A percentile compares a stretch with the other conserved stretches of the same genome.
phyloP scores from a whole-genome alignment of 441 rosid species.

The Erysimum cheiri region DNA sequence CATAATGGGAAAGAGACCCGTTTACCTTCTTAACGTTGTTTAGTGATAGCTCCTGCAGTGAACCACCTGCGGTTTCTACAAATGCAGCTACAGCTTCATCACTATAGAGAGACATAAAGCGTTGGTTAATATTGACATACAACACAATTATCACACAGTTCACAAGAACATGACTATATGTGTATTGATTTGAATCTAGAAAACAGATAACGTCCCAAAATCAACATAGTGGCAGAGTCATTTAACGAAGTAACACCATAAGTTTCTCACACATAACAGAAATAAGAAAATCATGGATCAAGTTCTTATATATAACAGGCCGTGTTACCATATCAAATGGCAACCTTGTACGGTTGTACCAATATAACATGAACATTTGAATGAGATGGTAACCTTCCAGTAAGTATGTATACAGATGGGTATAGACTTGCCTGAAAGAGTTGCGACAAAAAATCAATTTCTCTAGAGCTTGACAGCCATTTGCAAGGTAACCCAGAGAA shows the following conservation, averaged over 20 bases:
- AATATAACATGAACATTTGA: background rate
- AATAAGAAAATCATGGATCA: background rate
- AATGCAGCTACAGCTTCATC: constrained; percentile 95
- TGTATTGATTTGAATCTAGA: constrained; percentile 4
- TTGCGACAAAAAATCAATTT: constrained; percentile 69
- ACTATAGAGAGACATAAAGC: constrained; percentile 44
- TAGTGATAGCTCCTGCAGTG: constrained; percentile 67
- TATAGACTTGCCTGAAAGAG: constrained; percentile 61
- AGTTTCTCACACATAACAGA: background rate
- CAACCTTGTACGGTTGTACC: background rate
- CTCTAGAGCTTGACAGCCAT: constrained; percentile 70
- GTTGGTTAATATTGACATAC: constrained; percentile 10
- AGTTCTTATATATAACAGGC: constrained; percentile 5
- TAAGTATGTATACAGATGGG: background rate
- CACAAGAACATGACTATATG: background rate
- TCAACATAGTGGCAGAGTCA: constrained; percentile 21
- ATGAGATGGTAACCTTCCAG: background rate
- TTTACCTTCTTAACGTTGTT: constrained; percentile 76
- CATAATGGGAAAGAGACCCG: constrained; percentile 11
- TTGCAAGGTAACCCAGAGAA: constrained; percentile 79
- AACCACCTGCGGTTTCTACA: constrained; percentile 74
- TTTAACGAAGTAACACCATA: constrained; percentile 6
- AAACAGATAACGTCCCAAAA: constrained; percentile 1
- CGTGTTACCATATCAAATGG: background rate
- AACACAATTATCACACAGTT: background rate